A percentile compares a stretch with the other conserved stretches of the same genome.
Conservation (phyloP, 1,284 basidiomycete species). For the Ganoderma sinense region DNA sequence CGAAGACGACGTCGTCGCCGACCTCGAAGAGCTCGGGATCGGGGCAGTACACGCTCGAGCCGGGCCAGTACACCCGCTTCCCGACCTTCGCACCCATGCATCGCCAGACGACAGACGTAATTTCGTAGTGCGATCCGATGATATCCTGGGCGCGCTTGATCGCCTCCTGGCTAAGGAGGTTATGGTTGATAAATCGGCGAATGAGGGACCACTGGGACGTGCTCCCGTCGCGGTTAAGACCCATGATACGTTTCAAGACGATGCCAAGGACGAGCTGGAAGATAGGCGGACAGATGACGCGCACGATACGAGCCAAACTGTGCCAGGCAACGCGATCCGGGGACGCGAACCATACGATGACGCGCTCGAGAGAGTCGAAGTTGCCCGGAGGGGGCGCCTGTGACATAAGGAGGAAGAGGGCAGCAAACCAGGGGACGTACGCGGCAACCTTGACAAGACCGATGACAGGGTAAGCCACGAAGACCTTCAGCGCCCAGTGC, state of each 20-base stretch:
- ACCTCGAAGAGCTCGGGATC: slow-evolving; percentile 56
- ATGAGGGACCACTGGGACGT: slow-evolving; percentile 44
- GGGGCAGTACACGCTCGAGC: slow-evolving; percentile 51
- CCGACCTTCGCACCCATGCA: slow-evolving; percentile 56
- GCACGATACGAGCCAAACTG: slow-evolving; percentile 46
- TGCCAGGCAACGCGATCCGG: slow-evolving; percentile 49
- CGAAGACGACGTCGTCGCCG: slow-evolving; percentile 56
- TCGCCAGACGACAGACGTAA: slow-evolving; percentile 48
- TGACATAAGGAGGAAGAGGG: slow-evolving; percentile 44
- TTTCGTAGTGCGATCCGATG: slow-evolving; percentile 52
- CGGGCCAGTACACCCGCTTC: slow-evolving; percentile 56
- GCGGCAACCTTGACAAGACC: slow-evolving; percentile 42
- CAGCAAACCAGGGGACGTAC: slow-evolving; percentile 51
- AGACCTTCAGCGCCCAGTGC: slow-evolving; percentile 40
- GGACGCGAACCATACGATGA: slow-evolving; percentile 53
- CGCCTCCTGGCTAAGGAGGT: slow-evolving; percentile 44
- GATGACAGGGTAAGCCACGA: slow-evolving; percentile 50
- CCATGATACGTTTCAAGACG: slow-evolving; percentile 49
- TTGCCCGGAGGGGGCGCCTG: slow-evolving; percentile 42
- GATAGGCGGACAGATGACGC: slow-evolving; percentile 47
- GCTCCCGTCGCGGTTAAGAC: slow-evolving; percentile 44
- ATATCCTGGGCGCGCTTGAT: slow-evolving; percentile 49
- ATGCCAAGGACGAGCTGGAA: slow-evolving; percentile 49
- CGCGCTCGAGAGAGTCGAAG: slow-evolving; percentile 44
- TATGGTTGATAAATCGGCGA: slow-evolving; percentile 48